A percentile compares a stretch with the other conserved stretches of the same genome.
phyloP scores from a whole-genome alignment of 2,329 filamentous ascomycete species.

The Calonectria fujianensis region DNA sequence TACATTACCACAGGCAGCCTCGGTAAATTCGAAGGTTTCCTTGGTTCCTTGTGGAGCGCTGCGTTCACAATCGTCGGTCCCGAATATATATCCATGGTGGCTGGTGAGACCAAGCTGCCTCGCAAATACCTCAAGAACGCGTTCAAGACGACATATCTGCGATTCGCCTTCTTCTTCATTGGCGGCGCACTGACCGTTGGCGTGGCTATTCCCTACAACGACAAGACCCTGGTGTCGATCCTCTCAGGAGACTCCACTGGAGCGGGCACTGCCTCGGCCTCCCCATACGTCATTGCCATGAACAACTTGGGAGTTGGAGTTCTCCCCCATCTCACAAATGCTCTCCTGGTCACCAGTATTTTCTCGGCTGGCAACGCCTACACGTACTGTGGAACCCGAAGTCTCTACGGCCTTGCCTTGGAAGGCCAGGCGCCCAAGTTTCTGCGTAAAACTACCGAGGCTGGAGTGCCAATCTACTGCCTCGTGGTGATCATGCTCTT shows the following conservation, averaged over 20 bases:
- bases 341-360: constrained; percentile 63
- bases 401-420: constrained; percentile 69
- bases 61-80: constrained; percentile 77
- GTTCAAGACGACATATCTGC: constrained; percentile 42
- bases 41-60: constrained; percentile 40
- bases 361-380: constrained; percentile 69
- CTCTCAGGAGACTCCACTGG: constrained; percentile 54
- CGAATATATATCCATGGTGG: constrained; percentile 71
- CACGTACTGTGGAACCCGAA: constrained; percentile 68
- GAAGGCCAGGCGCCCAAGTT: constrained; percentile 69
- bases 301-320: constrained; percentile 69
- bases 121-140: constrained; percentile 43
- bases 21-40: constrained; percentile 42
- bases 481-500: constrained; percentile 71
- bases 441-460: constrained; percentile 74
- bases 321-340: constrained; percentile 74
- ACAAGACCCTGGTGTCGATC: constrained; percentile 73
- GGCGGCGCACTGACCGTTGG: constrained; percentile 67
- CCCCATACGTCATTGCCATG: constrained; percentile 78
- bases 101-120: constrained; percentile 43
- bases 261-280: constrained; percentile 69
- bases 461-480: constrained; percentile 76
- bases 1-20: constrained; percentile 39
- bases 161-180: constrained; percentile 45
- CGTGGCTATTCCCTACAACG: constrained; percentile 79